Evolutionary conservation across 1,139 yeast species (phyloP).

Genomic region (Geotrichum aggregatum): DNA sequence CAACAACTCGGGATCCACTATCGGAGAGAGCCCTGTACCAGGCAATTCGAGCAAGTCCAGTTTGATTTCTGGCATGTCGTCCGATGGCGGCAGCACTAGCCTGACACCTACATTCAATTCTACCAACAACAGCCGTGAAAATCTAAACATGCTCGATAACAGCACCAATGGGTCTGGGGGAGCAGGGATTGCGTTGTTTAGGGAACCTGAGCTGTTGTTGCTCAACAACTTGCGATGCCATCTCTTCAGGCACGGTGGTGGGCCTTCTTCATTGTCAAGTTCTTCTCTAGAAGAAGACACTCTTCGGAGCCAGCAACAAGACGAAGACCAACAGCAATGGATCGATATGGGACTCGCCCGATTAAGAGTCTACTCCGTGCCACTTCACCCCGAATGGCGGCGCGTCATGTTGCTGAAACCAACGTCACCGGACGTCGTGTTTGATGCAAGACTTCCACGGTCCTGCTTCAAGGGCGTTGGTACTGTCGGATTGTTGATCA

Average conservation of each 20-base stretch:
- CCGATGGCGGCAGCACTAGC: slow-evolving; percentile 1
- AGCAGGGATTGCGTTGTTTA: slow-evolving; percentile 7
- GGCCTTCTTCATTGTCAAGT: too few relatives aligned
- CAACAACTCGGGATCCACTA: slow-evolving; percentile 1
- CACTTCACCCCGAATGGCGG: slow-evolving; percentile 6
- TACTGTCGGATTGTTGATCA: slow-evolving; percentile 29
- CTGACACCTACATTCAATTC: background rate
- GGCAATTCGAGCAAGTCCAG: background rate
- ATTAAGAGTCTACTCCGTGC: slow-evolving; percentile 29
- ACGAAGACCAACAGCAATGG: too few relatives aligned
- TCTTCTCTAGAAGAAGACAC: too few relatives aligned
- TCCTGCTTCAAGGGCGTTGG: slow-evolving; percentile 29
- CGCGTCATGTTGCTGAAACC: slow-evolving; percentile 13
- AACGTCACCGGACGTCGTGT: slow-evolving; percentile 20
- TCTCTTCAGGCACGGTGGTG: slow-evolving; percentile 24
- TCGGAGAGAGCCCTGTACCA: too few relatives aligned
- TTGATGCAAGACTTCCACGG: slow-evolving; percentile 25
- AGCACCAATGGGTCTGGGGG: too few relatives aligned
- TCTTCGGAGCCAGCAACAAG: too few relatives aligned
- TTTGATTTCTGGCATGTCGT: background rate
- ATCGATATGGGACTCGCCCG: slow-evolving; percentile 25
- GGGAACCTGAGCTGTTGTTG: slow-evolving; percentile 26
- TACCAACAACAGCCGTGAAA: too few relatives aligned
- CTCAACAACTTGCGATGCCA: slow-evolving; percentile 31
- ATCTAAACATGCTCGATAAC: too few relatives aligned